Evolutionary conservation across 2,329 filamentous ascomycete genomes (phyloP), one percentile per base, ranked within the genome.

Genomic region (Cytospora piceae): DNA sequence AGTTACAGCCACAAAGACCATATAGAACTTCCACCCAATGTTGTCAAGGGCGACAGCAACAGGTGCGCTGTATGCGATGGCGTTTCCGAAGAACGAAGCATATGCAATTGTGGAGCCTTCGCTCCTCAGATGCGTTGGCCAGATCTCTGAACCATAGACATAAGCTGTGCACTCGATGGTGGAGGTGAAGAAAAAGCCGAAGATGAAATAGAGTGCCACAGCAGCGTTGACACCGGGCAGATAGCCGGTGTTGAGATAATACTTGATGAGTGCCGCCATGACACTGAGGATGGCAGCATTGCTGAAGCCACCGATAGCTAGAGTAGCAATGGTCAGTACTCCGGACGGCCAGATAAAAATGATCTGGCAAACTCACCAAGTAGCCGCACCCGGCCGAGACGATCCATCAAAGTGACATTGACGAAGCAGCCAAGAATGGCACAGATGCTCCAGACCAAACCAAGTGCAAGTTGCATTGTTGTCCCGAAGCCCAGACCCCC

Each of bases 141-240:
- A 77, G 32, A 77, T 76, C 62, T 77, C 75, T 20, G 70, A 73
- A 14, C 70, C 70, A 55, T 77, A 77, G 20, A 75, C 73, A 52
- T 75, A 76, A 8, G 69, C 61, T 0, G 71, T 71, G 53, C 72
- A 73, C 49, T 75, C 73, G 39, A 74, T 67, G 20, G 71, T 73
- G 4, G 65, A 68, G 4, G 71, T 71, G 58, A 69, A 75, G 58
- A 70, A 69, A n/a, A 69, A 65, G 2, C 60, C 70, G 17, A 73
- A 71, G 20, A 72, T 68, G 62, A 73, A 71, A 51, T 70, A 71
- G 37, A 68, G 61, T 3, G 71, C 71, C 14, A 73, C 70, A 7
- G 68, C 66, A 2, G 71, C 72, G 34, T 71, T 73, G 53, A 72
- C 69, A 2, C 72, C 72, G 7, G 72, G 57, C 17, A 65, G 29